Evolutionary conservation across 2,329 filamentous ascomycete genomes (phyloP).

Genomic region (Sporothrix curviconia): DNA sequence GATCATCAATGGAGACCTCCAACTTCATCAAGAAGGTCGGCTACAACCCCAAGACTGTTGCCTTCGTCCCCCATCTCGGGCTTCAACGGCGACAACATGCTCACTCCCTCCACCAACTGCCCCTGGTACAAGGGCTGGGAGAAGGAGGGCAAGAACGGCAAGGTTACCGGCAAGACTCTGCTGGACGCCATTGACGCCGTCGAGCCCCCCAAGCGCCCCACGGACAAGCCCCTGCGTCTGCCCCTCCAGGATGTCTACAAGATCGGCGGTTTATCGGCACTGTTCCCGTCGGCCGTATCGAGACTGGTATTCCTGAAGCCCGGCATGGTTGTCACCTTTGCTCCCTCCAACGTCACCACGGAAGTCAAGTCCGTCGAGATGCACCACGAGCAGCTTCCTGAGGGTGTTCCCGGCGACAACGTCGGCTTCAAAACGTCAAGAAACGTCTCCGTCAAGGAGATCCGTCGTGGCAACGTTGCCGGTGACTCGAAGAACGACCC

Average conservation of each 20-base stretch:
- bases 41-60: slow-evolving; percentile 98
- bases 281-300: slow-evolving; percentile 99
- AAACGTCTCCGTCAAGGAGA: slow-evolving; percentile 99
- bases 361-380: slow-evolving; percentile 99
- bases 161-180: slow-evolving; percentile 91
- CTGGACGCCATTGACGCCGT: slow-evolving; percentile 98
- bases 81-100: slow-evolving; percentile 99
- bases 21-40: slow-evolving; percentile 99
- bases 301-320: slow-evolving; percentile 95
- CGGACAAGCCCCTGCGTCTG: slow-evolving; percentile 99
- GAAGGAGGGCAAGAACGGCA: slow-evolving; percentile 90
- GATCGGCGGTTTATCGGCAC: slow-evolving; percentile 99
- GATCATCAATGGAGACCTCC: slow-evolving; percentile 99
- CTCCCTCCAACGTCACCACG: slow-evolving; percentile 97
- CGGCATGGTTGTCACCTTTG: slow-evolving; percentile 95
- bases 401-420: slow-evolving; percentile 99
- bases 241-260: slow-evolving; percentile 99
- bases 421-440: slow-evolving; percentile 99
- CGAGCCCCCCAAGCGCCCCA: slow-evolving; percentile 83
- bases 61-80: slow-evolving; percentile 99
- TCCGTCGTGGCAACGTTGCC: slow-evolving; percentile 99
- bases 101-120: slow-evolving; percentile 81
- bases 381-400: slow-evolving; percentile 97
- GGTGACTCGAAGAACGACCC: slow-evolving; percentile 99
- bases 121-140: slow-evolving; percentile 99